A percentile compares a stretch with the other conserved stretches of the same genome.
These are phyloP conservation scores for Hyphodiscus sp. DNA, from an alignment of 2,329 filamentous ascomycete species.

Conservation along the genomic window DNA sequence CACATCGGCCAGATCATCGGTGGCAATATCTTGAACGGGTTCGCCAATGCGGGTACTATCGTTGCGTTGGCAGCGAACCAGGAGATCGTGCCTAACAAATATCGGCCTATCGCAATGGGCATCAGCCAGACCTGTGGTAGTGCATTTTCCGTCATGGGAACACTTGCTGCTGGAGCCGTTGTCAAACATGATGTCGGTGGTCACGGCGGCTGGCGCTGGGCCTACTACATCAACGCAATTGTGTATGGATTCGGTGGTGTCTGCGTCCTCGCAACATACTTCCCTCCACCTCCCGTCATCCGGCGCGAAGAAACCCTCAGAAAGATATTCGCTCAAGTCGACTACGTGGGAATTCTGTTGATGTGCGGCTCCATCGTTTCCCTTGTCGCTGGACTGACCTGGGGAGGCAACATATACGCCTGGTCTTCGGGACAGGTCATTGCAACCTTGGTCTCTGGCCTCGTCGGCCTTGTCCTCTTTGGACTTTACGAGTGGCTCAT, in stretches of 20 bases:
- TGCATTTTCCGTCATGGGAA: slow-evolving; percentile 16
- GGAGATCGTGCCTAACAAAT: slow-evolving; percentile 17
- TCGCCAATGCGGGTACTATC: slow-evolving; percentile 16
- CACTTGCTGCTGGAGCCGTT: slow-evolving; percentile 12
- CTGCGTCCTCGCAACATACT: slow-evolving; percentile 11
- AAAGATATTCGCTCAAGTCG: slow-evolving; percentile 8
- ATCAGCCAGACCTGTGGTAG: slow-evolving; percentile 12
- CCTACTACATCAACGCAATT: slow-evolving; percentile 17
- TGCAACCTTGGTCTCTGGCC: slow-evolving; percentile 43
- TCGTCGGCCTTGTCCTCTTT: slow-evolving; percentile 13
- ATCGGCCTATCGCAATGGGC: slow-evolving; percentile 16
- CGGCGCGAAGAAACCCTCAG: slow-evolving; percentile 10
- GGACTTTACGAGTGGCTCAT: slow-evolving; percentile 18
- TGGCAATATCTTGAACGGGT: slow-evolving; percentile 12
- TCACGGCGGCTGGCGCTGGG: slow-evolving; percentile 14
- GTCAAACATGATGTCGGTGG: slow-evolving; percentile 12
- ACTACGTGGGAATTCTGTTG: slow-evolving; percentile 14
- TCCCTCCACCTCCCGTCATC: slow-evolving; percentile 12
- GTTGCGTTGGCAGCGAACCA: slow-evolving; percentile 5
- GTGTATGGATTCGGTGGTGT: slow-evolving; percentile 12
- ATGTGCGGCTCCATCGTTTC: slow-evolving; percentile 12
- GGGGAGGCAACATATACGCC: slow-evolving; percentile 49
- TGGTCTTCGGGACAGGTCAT: slow-evolving; percentile 48
- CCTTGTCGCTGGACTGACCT: slow-evolving; percentile 37
- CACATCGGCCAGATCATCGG: slow-evolving; percentile 9